phyloP scores from a whole-genome alignment of 306 rosid species.

The Vigna reflexopilosa region DNA sequence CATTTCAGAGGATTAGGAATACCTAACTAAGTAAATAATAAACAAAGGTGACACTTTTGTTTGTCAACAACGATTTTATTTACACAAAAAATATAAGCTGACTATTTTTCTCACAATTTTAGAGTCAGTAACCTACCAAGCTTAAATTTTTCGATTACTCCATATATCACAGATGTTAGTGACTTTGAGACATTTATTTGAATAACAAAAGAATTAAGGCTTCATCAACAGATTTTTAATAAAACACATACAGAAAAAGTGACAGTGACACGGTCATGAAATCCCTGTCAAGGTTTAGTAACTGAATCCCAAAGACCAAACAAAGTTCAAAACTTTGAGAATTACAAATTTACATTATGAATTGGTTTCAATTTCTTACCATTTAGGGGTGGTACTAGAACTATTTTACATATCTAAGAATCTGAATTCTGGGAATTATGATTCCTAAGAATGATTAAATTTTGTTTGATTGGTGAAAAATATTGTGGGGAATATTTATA shows the following conservation, averaged over 20 bases:
- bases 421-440: no score
- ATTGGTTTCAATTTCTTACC: conserved; percentile 16
- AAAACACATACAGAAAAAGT: not conserved
- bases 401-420: no score
- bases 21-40: conserved; percentile 2
- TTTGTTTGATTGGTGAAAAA: no score
- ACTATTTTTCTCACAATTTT: not conserved
- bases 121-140: not conserved
- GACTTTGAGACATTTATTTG: not conserved
- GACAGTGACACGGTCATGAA: not conserved
- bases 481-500: no score
- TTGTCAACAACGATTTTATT: not conserved
- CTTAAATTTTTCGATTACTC: conserved; percentile 7
- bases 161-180: not conserved
- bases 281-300: not conserved
- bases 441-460: no score
- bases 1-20: conserved; percentile 11
- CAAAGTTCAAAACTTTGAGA: conserved; percentile 5
- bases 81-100: not conserved
- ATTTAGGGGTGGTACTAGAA: not conserved
- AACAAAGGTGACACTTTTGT: no score
- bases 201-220: conserved; percentile 6
- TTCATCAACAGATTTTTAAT: not conserved
- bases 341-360: not conserved
- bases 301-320: not conserved